phyloP scores from a whole-genome alignment of 2,329 filamentous ascomycete species.

The Mycocentrospora acerina region DNA sequence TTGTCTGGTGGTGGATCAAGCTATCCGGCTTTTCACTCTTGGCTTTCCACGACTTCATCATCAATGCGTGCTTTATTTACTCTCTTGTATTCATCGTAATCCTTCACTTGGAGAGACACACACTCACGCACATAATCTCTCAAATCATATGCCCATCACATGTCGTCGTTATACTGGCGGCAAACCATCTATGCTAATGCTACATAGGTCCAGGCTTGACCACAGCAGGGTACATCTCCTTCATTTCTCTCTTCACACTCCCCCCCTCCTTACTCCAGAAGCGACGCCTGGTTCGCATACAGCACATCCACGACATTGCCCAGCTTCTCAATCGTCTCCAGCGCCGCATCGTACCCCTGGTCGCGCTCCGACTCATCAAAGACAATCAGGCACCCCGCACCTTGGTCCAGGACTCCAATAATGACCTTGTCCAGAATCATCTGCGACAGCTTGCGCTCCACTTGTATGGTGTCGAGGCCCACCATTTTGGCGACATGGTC shows the following conservation, averaged over 20 bases:
- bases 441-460: constrained; percentile 96
- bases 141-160: too few species aligned
- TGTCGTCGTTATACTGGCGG: too few species aligned
- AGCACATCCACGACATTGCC: constrained; percentile 96
- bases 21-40: too few species aligned
- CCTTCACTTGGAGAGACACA: too few species aligned
- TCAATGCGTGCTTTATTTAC: too few species aligned
- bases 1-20: too few species aligned
- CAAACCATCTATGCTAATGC: too few species aligned
- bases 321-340: constrained; percentile 95
- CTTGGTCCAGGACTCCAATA: constrained; percentile 94
- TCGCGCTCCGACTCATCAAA: constrained; percentile 94
- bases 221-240: too few species aligned
- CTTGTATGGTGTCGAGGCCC: constrained; percentile 90
- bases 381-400: constrained; percentile 94
- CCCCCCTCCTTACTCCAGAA: constrained; percentile 74
- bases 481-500: constrained; percentile 98
- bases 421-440: constrained; percentile 99
- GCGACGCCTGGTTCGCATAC: constrained; percentile 95
- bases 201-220: too few species aligned
- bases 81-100: too few species aligned
- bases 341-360: constrained; percentile 88
- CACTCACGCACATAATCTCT: too few species aligned
- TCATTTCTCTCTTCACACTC: not conserved
- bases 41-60: too few species aligned